Evolutionary conservation across 768 basidiomycete genomes (phyloP).

Genomic region (Neoboletus brunneissimus): DNA sequence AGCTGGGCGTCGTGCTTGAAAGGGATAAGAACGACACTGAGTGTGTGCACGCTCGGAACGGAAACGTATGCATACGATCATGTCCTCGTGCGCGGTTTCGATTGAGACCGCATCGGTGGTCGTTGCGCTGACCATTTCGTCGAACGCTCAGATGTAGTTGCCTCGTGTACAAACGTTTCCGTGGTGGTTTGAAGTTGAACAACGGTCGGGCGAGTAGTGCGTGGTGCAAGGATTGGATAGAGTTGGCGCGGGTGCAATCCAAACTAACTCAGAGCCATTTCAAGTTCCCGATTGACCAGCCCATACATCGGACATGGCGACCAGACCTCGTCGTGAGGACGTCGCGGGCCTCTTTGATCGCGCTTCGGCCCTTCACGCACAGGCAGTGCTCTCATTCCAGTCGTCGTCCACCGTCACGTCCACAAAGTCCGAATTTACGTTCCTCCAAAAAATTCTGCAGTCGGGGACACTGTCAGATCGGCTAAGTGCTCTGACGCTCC

Average conservation of each 20-base stretch:
- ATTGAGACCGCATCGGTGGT: conserved; percentile 75
- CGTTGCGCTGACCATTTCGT: conserved; percentile 34
- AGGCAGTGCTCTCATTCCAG: conserved; percentile 45
- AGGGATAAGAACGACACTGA: background rate
- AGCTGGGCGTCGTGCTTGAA: conserved; percentile 93
- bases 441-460: conserved; percentile 80
- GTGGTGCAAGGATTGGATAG: background rate
- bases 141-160: background rate
- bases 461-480: conserved; percentile 91
- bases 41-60: background rate
- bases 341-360: conserved; percentile 36
- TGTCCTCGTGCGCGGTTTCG: conserved; percentile 96
- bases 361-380: conserved; percentile 46
- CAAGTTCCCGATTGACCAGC: too few relatives aligned
- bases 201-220: background rate
- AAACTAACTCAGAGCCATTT: background rate
- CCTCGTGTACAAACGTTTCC: background rate
- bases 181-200: background rate
- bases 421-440: conserved; percentile 69
- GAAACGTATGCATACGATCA: conserved; percentile 65
- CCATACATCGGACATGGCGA: too few relatives aligned
- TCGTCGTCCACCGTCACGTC: conserved; percentile 43
- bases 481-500: conserved; percentile 83
- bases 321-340: background rate
- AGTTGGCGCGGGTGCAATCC: background rate